Evolutionary conservation across 306 rosid genomes (phyloP), one percentile per base, ranked within the genome.

Genomic region (Cicer chorassanicum): DNA sequence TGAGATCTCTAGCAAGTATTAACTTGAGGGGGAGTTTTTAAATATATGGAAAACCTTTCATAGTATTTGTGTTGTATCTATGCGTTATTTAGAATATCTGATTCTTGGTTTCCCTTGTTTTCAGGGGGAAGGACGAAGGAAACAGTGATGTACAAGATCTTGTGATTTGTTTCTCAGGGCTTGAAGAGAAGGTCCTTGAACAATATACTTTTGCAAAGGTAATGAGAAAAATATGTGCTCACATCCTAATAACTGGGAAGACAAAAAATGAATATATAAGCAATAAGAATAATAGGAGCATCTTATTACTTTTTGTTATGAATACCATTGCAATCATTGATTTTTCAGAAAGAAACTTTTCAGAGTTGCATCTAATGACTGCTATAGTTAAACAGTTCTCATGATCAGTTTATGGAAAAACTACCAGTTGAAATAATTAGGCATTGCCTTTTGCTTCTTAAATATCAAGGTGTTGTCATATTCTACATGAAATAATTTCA

Each of bases 201-300:
- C 98, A 92, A 55, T 95, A 92, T 77, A 95, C 99, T 74, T 89
- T 92, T 75, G 96, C 99, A 34, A 94, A 95, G 99, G 99, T 95
- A 94, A 81, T 50, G 62, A 50, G 60, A 42, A 44, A 57, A 15
- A 29, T 74, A 21, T 41, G 12, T 24, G 9, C 29, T 68, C 51
- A 43, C 53, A 45, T 50, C 38, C 76, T 67, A 68, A 60, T 50
- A 55, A 12, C 34, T 21, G 72, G 56, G 73, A 49, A 45, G 50
- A 48, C 16, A 65, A 16, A 48, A 9, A 42, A 66, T 59, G 77
- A 60, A 42, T 29, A 50, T 48, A 72, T 41, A 54, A 46, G 70
- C 53, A 49, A 24, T 65, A 50, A 62, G 61, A 71, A 68, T 65
- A 59, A 13, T 61, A 18, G 49, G 60, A 54, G 55, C 7, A 21